Base-by-base conservation (phyloP, 345 rosid genomes). In the Salix purpurea region DNA sequence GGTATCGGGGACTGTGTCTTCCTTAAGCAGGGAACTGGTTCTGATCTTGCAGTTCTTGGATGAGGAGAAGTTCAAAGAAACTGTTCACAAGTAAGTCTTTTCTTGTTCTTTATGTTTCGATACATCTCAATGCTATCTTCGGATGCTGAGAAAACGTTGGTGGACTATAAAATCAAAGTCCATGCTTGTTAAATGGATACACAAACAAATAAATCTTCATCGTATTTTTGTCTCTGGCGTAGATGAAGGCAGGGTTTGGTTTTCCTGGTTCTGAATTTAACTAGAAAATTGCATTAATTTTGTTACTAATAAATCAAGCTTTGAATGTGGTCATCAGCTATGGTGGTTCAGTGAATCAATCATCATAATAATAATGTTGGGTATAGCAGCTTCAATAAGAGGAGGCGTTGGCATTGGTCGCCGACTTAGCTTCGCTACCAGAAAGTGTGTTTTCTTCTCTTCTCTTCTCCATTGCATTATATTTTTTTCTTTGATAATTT, bases 1-100 rank as follows among this genome's bases (percentile, higher is more conserved):
- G 69, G 74, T 82, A 60, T 81, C 83, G 65, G 86, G 86, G 80
- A 87, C 82, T 15, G 70, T 79, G 75, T 70, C 83, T 65, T 80
- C 78, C 60, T 65, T 80, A 46, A 75, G 83, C 46, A 72, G 81
- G 71, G 81, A 78, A n/a, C 61, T 78, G 24, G 81, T 78, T 58
- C 28, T 78, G 14, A 78, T 78, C 28, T 67, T 78, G n/a, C 81
- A 78, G 52, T 78, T 78, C 65, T 46, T 78, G 40, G 81, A 78
- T 13, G 81, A 78, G 58, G 81, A 78, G 76, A 78, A 78, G 52
- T 78, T 72, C 72, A 78, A 78, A 65, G 81, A 78, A 54, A 72
- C 81, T 26, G 77, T 78, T 58, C 81, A 78, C 42, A 72, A 56
- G 81, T 78, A 72, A 76, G 78, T 76, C 18, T 65, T 11, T 42